A percentile compares a stretch with the other conserved stretches of the same genome.
These are phyloP conservation scores for Petrea volubilis DNA, from an alignment of 257 asterid species.

Conservation along the genomic window DNA sequence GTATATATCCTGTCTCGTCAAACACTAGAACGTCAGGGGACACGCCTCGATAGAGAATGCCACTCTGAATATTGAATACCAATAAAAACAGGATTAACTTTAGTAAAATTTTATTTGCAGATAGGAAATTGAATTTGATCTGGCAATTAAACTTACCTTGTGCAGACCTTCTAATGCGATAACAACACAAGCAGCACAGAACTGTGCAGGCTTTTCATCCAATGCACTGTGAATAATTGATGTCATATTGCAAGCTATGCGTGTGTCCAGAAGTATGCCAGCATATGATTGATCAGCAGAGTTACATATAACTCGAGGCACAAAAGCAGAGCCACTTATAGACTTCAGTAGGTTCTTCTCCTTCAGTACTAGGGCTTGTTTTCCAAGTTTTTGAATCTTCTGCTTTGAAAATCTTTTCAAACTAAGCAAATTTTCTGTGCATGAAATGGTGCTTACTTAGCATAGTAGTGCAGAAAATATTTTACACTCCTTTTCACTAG, in stretches of 20 bases:
- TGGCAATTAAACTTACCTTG: constrained; percentile 48
- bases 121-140: constrained; percentile 20
- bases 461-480: neutral
- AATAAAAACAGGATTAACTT: constrained; percentile 14
- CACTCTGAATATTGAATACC: constrained; percentile 48
- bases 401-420: constrained; percentile 87
- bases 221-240: constrained; percentile 65
- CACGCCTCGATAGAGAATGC: constrained; percentile 80
- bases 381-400: constrained; percentile 74
- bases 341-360: constrained; percentile 70
- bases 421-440: constrained; percentile 74
- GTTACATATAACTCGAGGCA: constrained; percentile 84
- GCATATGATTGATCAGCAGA: constrained; percentile 74
- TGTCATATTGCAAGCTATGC: constrained; percentile 66
- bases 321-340: constrained; percentile 49
- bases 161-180: constrained; percentile 80
- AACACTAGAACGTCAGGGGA: constrained; percentile 80
- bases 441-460: neutral
- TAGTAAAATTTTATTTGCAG: neutral
- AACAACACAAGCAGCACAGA: constrained; percentile 86
- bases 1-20: constrained; percentile 77
- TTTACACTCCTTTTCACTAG: neutral
- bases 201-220: constrained; percentile 75
- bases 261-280: constrained; percentile 72
- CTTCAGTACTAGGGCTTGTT: constrained; percentile 66